Base-by-base conservation (phyloP, 768 basidiomycete species). In the Psilocybe subaeruginosa region DNA sequence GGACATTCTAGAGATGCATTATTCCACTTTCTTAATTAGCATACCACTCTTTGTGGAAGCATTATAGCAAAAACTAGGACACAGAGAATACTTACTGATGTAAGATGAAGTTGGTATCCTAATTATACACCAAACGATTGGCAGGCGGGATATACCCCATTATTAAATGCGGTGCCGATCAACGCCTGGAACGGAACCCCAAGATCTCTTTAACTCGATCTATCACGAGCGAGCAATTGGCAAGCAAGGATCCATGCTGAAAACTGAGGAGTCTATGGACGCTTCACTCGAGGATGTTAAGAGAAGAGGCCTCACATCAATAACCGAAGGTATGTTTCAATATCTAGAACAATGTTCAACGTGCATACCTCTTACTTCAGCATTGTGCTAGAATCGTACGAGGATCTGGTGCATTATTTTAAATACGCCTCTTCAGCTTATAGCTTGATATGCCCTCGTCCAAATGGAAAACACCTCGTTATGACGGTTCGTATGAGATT, bases 341-440 rank as follows among this genome's bases (percentile, higher is more conserved):
- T 4, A 46, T 23, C 23, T 23, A 23, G 23, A 23, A 23, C 23
- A 23, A 23, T 23, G 23, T 23, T 23, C 19, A 12, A 48, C 9
- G 27, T 29, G n/a, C 23, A 45, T 30, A 12, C 16, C 43, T 19
- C 9, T 46, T 56, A 14, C 17, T 27, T 9, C 9, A 11, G 39
- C 14, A 16, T 30, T 47, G 27, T 3, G 23, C 4, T 60, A 80
- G 80, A 77, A 29, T 67, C 75, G 6, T 83, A 77, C 64, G 68
- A 78, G 35, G 76, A 83, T 57, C 73, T 86, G 5, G 68, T 82
- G 1, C 77, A 79, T 62, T 85, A 85, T 72, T 82, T 83, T 76
- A 82, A 83, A 69, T 85, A 84, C 60, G 81, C 85, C 1, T 81
- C 84, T 9, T 83, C 82, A 5, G 80, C 81, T 3, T 85, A 85